A percentile compares a stretch with the other conserved stretches of the same genome.
These are phyloP conservation scores for Leersia perrieri DNA, from an alignment of 176 grass and related monocot species.

Conservation along the genomic window DNA sequence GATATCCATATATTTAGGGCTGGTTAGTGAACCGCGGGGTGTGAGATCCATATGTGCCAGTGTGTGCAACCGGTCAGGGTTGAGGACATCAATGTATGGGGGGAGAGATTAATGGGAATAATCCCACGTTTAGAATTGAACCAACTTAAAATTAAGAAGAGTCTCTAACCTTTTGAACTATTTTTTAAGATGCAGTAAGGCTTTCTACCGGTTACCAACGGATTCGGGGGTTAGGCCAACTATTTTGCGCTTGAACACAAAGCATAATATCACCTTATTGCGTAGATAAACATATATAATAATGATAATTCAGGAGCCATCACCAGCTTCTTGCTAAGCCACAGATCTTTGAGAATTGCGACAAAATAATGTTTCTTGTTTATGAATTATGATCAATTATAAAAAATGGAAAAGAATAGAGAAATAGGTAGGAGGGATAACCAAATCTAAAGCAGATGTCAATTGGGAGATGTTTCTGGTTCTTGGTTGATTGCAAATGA, in stretches of 20 bases:
- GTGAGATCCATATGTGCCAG: no score
- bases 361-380: background rate
- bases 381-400: background rate
- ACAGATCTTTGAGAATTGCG: background rate
- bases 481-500: background rate
- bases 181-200: no score
- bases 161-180: no score
- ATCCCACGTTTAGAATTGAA: no score
- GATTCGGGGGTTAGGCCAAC: no score
- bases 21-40: no score
- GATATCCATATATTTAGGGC: no score
- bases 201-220: no score
- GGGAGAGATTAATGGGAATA: no score
- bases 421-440: constrained; percentile 14
- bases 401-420: background rate
- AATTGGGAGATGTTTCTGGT: constrained; percentile 4
- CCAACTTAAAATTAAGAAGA: no score
- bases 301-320: background rate
- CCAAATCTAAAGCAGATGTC: constrained; percentile 9
- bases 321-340: background rate
- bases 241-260: background rate
- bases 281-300: background rate
- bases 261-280: background rate
- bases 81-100: no score
- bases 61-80: no score